Base-by-base conservation (phyloP, 1,284 basidiomycete genomes). In the Neonothopanus nambi region DNA sequence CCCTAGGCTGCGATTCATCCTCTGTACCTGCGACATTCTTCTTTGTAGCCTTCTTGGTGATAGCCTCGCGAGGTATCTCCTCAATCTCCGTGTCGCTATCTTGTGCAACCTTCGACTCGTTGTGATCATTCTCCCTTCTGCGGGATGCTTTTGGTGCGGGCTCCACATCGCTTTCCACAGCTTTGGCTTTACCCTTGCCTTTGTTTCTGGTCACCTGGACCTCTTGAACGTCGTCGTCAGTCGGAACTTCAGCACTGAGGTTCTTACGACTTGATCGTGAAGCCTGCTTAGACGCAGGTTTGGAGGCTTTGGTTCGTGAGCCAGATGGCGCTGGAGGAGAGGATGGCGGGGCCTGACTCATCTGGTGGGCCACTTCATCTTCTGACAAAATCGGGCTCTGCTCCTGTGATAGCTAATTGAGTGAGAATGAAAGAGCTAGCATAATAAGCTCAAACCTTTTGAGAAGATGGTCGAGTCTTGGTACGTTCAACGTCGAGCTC, bases 401-500 rank as follows among this genome's bases (percentile, higher is more conserved):
- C 30, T 33, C 9, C 30, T 33, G 4, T 37, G 28, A 36, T 24
- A 21, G 13, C 39, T 42, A 21, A 24, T 37, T 17, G 18, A 30
- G 20, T 33, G 13, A 33, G 30, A 33, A 9, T 33, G 8, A n/a
- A n/a, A 23, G 23, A 43, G 9, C 4, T 15, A 18, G 17, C n/a
- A 30, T n/a, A 9, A 15, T 33, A 28, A 18, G 13, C 4, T 36
- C 49, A 24, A 37, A 53, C 55, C 45, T 49, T 56, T n/a, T 23
- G 39, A 45, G 42, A 21, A 17, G 68, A 33, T 33, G 30, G 62
- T 6, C 58, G 59, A 20, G 63, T 61, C 37, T 64, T 63, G 21
- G 67, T 60, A n/a, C 69, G 63, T 61, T 73, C 70, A 26, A 41
- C 20, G 63, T 76, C 72, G 5, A 81, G 62, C 30, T 75, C 73